Evolutionary conservation across 1,139 yeast species (phyloP), one percentile per base, ranked within the genome.

Genomic region (Yarrowia galli): DNA sequence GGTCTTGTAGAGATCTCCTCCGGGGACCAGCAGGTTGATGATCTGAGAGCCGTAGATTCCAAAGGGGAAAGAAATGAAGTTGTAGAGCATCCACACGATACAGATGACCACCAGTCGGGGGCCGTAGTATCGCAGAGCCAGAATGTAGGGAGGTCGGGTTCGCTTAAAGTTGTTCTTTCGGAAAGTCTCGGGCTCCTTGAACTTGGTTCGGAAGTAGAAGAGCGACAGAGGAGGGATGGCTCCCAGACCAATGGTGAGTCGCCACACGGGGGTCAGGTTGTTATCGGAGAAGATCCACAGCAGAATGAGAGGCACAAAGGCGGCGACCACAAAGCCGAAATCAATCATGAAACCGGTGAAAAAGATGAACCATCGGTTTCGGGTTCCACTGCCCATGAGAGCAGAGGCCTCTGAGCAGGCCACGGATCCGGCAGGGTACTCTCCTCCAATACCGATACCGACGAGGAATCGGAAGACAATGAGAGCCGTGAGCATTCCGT

Each of bases 331-430:
- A 73, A 91, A 93, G 6, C 98, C 98, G 65, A 82, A 74, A 78
- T 93, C 98, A 75, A 93, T 93, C 91, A 89, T 89, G 71, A 85
- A 83, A 78, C 92, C 91, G 65, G 98, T 93, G 78, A 92, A 92
- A 89, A 95, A 88, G 69, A 88, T 85, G 75, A 92, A 92, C 82
- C 89, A 92, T 78, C 97, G 84, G 80, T 93, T 93, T 81, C 98
- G 89, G 70, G 84, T 83, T 70, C 97, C 97, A 16, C 87, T 83
- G 35, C 96, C 91, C 74, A 92, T 81, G 73, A 86, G 81, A 69
- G 89, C 87, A 51, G 96, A 89, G 63, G 96, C 96, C 79, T 93
- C 98, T 38, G 97, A 93, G 71, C 97, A 92, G 63, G 97, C 96
- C 35, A 93, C 96, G 1, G 97, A 90, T 46, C 97, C 92, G 28